Base-by-base conservation (phyloP, 176 grass and related monocot genomes). In the Hsuehochloa calcarea region DNA sequence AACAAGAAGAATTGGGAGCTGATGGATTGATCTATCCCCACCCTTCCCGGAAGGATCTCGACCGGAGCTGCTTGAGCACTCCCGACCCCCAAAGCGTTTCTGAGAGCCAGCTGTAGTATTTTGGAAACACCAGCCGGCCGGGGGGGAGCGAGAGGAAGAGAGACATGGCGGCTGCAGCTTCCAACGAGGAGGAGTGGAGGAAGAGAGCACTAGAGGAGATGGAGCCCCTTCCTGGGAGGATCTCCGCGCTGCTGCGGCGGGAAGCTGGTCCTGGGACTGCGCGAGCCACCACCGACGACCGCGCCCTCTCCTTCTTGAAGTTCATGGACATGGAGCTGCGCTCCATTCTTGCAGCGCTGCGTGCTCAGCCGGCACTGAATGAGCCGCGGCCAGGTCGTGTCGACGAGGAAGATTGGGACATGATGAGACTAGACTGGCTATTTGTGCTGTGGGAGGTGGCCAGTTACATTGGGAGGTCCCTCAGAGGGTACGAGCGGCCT, bases 401-500 rank as follows among this genome's bases (percentile, higher is more conserved):
- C 12, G 31, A 34, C 31, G 31, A 34, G 1, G 31, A 34, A 34
- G 31, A 34, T 34, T 1, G 31, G 31, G 31, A 34, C 31, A 34
- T 34, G 31, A 34, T 43, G 41, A 1, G 9, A 10, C 1, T 0
- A 1, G 0, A 10, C 8, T 43, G 41, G 41, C 8, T 41, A 14
- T 20, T 20, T 29, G 26, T 5, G 10, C 0, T 3, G 31, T 2
- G 31, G 31, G 31, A 34, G 31, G 31, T 5, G 61, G 26, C 13
- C 1, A 6, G 4, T 0, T 0, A 0, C 49, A 51, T 15, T 13
- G 0, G 13, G 12, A 3, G 19, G 4, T 0, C 19, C 49, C 15
- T 51, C 49, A 15, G 1, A 5, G 3, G 4, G 15, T 51, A 17
- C 49, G 15, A 51, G 49, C 4, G 15, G 49, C 49, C 4, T 15